Base-by-base conservation (phyloP, 129 eudicot genomes). In the Helichrysum umbraculigerum region DNA sequence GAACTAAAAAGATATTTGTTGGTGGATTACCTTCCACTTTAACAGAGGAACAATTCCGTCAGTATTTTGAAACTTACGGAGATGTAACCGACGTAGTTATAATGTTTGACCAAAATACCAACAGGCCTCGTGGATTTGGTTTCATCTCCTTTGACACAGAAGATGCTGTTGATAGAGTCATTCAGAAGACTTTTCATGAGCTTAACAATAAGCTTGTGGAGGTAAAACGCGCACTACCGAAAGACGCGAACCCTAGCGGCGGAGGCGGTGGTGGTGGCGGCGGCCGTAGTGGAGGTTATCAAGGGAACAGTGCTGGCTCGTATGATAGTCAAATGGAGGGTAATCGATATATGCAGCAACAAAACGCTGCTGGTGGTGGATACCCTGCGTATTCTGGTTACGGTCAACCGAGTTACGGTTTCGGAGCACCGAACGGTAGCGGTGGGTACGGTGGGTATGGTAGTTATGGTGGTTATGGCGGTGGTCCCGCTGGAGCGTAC, bases 111-210 rank as follows among this genome's bases (percentile, higher is more conserved):
- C 97, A 91, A 72, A 80, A 78, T 39, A 91, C 89, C 25, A 83
- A 87, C 37, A 81, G 96, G 17, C 89, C 97, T 29, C 90, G 97
- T 42, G 97, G 97, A 59, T 91, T 89, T 78, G 97, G 97, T 20
- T 91, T 91, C 57, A 78, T 91, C 50, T 79, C 95, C 16, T 91
- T 91, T 65, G 97, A 91, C 57, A 51, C 81, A 12, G 97, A 91
- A 86, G 87, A 91, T 39, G 87, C 97, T 34, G 97, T 91, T 47
- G 97, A 91, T 74, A 76, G 87, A 78, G 91, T 87, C 58, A 66
- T 87, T 21, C 81, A 84, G 42, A 87, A 84, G 67, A 82, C 71
- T 4, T 84, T 79, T 70, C 92, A 88, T 81, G 92, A 88, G 65
- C 83, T 88, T 54, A 81, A 81, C 41, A 79, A 84, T 39, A 88